These are phyloP conservation scores for Tricholoma hemisulphureum DNA, from an alignment of 768 basidiomycete genomes.

Conservation along the genomic window DNA sequence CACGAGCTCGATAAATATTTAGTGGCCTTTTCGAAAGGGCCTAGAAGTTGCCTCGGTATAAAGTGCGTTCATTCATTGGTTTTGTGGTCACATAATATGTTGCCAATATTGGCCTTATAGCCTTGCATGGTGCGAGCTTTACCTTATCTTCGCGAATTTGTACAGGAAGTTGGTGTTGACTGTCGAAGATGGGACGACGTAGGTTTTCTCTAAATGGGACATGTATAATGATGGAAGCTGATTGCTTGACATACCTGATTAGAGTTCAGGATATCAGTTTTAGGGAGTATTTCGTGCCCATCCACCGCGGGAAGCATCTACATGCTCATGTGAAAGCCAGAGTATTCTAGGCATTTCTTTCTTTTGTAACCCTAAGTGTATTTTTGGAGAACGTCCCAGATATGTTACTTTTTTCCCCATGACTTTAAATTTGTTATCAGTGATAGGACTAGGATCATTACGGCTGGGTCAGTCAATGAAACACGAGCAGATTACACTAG, in stretches of 20 bases:
- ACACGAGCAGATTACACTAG: no score
- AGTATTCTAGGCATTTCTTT: no score
- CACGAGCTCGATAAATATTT: slow-evolving; percentile 39
- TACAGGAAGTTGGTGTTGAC: slow-evolving; percentile 28
- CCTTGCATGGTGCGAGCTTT: slow-evolving; percentile 45
- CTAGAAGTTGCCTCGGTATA: slow-evolving; percentile 44
- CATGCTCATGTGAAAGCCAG: slow-evolving; percentile 26
- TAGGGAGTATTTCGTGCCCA: slow-evolving; percentile 36
- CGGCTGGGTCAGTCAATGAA: no score
- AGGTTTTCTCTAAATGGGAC: background rate
- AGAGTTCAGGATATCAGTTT: slow-evolving; percentile 33
- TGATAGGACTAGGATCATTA: no score
- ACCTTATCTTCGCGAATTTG: slow-evolving; percentile 37
- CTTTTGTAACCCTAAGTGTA: no score
- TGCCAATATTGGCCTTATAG: slow-evolving; percentile 18
- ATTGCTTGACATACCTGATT: slow-evolving; percentile 2
- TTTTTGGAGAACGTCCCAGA: no score
- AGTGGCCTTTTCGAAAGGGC: slow-evolving; percentile 44
- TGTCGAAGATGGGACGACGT: slow-evolving; percentile 28
- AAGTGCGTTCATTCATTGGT: slow-evolving; percentile 42
- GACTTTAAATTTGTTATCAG: no score
- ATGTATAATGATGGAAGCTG: no score
- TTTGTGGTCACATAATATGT: no score
- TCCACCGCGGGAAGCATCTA: slow-evolving; percentile 33
- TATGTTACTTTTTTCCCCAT: no score